Evolutionary conservation across 495 filamentous ascomycete genomes (phyloP).

Genomic region (Neurospora hispaniola): DNA sequence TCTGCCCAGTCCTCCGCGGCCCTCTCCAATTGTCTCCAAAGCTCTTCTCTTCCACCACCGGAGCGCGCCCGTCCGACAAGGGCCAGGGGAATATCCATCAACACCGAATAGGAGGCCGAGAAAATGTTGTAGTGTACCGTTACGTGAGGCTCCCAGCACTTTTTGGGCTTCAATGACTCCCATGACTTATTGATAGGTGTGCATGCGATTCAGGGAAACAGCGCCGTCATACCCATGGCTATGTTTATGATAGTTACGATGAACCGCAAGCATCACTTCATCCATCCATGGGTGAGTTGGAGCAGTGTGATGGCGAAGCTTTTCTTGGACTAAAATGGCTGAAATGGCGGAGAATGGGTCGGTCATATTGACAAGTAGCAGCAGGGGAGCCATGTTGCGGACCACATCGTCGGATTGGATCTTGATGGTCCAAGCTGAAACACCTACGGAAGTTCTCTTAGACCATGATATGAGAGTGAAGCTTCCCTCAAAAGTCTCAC

Average conservation of each 20-base stretch:
- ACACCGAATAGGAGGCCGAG: conserved; percentile 17
- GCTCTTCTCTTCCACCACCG: not conserved
- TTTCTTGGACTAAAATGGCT: conserved; percentile 22
- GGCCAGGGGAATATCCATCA: conserved; percentile 23
- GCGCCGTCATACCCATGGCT: conserved; percentile 25
- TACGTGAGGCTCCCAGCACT: conserved; percentile 23
- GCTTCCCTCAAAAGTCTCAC: not conserved
- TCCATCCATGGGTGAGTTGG: conserved; percentile 16
- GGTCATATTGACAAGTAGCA: conserved; percentile 7
- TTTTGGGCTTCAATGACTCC: conserved; percentile 12
- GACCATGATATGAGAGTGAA: not conserved
- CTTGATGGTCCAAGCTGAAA: not conserved
- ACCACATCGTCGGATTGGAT: not conserved
- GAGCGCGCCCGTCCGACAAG: not conserved
- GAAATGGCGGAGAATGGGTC: conserved; percentile 15
- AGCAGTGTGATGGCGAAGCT: conserved; percentile 26
- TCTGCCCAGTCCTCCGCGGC: not conserved
- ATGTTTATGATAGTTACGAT: conserved; percentile 27
- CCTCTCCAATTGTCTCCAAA: not conserved
- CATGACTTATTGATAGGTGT: conserved; percentile 25
- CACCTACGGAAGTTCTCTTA: not conserved
- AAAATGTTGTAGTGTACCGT: conserved; percentile 16
- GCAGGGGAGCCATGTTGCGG: conserved; percentile 2
- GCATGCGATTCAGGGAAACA: conserved; percentile 32
- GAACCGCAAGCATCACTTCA: conserved; percentile 14